Percentiles rank a stretch among this genome's conserved stretches.
These are phyloP conservation scores for Pyronema domesticum DNA, from an alignment of 495 filamentous ascomycete species.

Conservation along the genomic window DNA sequence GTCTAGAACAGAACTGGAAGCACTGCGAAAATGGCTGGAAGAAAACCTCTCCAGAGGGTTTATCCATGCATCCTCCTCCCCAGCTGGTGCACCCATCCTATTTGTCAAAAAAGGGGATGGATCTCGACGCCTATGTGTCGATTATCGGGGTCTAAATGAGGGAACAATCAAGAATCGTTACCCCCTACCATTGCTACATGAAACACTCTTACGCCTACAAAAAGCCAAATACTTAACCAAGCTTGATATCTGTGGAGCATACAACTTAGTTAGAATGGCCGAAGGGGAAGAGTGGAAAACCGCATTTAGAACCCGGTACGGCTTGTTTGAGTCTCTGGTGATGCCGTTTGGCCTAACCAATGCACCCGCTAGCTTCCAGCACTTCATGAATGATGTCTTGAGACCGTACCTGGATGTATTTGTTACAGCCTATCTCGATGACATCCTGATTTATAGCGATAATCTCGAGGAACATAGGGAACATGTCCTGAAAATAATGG, in stretches of 20 bases:
- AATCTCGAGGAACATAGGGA: no score
- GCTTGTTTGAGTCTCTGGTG: slow-evolving; percentile 7
- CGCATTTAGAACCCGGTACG: slow-evolving; percentile 7
- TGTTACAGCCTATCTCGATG: no score
- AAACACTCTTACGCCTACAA: not conserved
- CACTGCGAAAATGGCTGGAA: no score
- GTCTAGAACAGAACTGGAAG: no score
- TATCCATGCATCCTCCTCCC: no score
- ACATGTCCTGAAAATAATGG: no score
- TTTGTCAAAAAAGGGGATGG: no score
- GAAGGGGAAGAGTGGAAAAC: slow-evolving; percentile 19
- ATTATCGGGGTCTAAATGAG: slow-evolving; percentile 15
- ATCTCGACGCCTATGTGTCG: not conserved
- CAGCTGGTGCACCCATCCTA: no score
- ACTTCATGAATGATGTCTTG: slow-evolving; percentile 5
- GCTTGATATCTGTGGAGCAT: not conserved
- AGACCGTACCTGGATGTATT: no score
- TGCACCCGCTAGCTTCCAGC: no score
- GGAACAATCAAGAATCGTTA: slow-evolving; percentile 13
- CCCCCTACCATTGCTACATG: slow-evolving; percentile 1
- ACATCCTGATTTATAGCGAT: no score
- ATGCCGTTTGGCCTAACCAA: slow-evolving; percentile 19
- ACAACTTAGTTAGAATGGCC: slow-evolving; percentile 6
- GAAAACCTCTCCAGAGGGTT: no score
- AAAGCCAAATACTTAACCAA: slow-evolving; percentile 7